phyloP scores from a whole-genome alignment of 352 stramenopile species.

The Phytophthora sp. region DNA sequence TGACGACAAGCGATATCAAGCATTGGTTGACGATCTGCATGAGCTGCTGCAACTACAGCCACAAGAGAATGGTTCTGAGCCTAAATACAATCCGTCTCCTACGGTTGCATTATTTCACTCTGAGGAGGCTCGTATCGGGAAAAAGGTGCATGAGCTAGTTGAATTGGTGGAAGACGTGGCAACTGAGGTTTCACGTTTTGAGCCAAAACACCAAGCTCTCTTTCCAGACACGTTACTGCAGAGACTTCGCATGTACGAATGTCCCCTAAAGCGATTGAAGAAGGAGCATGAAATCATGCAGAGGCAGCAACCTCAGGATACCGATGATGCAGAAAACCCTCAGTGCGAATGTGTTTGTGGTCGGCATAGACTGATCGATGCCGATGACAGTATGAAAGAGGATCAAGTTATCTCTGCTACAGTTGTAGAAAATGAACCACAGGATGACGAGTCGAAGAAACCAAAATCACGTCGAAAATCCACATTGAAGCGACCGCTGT shows the following conservation, averaged over 20 bases:
- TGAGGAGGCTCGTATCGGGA: conserved; percentile 55
- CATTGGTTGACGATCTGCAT: conserved; percentile 57
- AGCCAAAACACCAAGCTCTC: conserved; percentile 10
- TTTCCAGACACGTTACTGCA: conserved; percentile 27
- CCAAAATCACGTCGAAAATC: conserved; percentile 36
- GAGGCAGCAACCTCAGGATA: neutral
- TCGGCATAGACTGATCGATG: conserved; percentile 41
- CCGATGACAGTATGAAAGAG: conserved; percentile 25
- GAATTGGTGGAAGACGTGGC: conserved; percentile 66
- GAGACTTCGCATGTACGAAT: conserved; percentile 49
- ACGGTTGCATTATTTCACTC: conserved; percentile 48
- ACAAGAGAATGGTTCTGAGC: neutral
- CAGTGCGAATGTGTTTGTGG: conserved; percentile 58
- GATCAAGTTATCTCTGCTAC: neutral
- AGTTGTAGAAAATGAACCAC: neutral
- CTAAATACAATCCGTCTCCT: neutral
- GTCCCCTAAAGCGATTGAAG: conserved; percentile 45
- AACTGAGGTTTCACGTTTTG: conserved; percentile 48
- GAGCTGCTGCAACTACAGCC: conserved; percentile 33
- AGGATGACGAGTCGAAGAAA: conserved; percentile 21
- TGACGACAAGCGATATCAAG: conserved; percentile 59
- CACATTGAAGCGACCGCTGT: conserved; percentile 35
- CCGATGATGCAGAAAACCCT: conserved; percentile 4
- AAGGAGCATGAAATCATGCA: conserved; percentile 56
- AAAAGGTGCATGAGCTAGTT: conserved; percentile 58